These are phyloP conservation scores for Acer yangbiense DNA, from an alignment of 345 rosid species.

Conservation along the genomic window DNA sequence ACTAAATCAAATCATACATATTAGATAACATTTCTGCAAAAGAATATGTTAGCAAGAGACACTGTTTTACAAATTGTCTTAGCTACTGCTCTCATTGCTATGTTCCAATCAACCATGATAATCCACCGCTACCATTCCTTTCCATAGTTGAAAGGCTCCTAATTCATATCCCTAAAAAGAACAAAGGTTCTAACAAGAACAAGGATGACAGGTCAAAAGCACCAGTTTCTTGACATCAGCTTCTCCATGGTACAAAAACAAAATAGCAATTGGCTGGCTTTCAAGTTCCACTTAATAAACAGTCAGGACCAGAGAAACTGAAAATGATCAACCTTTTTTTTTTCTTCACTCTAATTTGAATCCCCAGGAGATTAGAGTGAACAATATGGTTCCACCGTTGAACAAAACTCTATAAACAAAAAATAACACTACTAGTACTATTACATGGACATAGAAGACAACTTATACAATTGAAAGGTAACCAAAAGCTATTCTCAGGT, in stretches of 20 bases:
- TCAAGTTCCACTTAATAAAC: neutral
- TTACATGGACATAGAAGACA: neutral
- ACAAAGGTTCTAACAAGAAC: neutral
- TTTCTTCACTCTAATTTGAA: neutral
- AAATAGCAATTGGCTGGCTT: neutral
- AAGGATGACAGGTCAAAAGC: neutral
- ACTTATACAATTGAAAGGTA: neutral
- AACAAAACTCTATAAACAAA: neutral
- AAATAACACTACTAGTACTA: conserved; percentile 2
- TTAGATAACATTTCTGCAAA: neutral
- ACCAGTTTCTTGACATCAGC: neutral
- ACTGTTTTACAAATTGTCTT: neutral
- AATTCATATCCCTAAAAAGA: neutral
- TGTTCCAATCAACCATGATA: neutral
- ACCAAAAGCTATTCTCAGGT: neutral
- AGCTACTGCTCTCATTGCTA: neutral
- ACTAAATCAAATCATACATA: neutral
- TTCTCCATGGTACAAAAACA: neutral
- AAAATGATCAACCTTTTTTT: neutral
- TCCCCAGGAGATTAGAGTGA: neutral
- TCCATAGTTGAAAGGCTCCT: neutral
- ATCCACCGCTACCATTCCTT: neutral
- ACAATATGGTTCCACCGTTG: neutral
- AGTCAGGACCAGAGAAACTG: neutral
- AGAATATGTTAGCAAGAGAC: neutral